Percentiles rank a stretch among this genome's conserved stretches.
Evolutionary conservation across 2,329 filamentous ascomycete genomes (phyloP).

Genomic region (Neonectria coccinea): DNA sequence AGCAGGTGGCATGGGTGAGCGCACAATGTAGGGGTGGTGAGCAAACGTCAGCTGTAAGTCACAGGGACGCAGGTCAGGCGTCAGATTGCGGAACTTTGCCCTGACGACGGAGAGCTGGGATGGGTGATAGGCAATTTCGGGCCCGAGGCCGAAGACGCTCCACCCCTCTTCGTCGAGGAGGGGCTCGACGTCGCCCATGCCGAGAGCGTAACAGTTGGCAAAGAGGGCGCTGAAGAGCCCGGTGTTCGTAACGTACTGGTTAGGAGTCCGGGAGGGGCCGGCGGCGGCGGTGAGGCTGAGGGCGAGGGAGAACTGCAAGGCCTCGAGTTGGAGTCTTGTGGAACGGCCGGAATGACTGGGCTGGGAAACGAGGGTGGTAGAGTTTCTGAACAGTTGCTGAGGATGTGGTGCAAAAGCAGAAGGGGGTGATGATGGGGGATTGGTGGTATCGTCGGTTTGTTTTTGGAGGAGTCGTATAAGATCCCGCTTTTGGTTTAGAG

Average conservation of each 20-base stretch:
- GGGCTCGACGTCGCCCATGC: slow-evolving; percentile 42
- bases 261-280: slow-evolving; percentile 30
- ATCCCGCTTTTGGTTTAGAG: slow-evolving; percentile 35
- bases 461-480: slow-evolving; percentile 40
- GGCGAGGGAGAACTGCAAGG: slow-evolving; percentile 38
- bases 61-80: slow-evolving; percentile 48
- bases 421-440: neutral
- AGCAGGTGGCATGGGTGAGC: neutral
- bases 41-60: slow-evolving; percentile 49
- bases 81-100: slow-evolving; percentile 40
- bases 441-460: slow-evolving; percentile 23
- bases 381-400: neutral
- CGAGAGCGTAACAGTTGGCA: slow-evolving; percentile 53
- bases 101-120: slow-evolving; percentile 41
- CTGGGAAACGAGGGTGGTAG: neutral
- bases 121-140: slow-evolving; percentile 39
- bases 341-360: neutral
- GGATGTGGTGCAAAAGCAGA: neutral
- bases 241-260: slow-evolving; percentile 33
- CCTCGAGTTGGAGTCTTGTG: slow-evolving; percentile 37
- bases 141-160: slow-evolving; percentile 49
- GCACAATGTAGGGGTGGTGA: slow-evolving; percentile 51
- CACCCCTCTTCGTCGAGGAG: slow-evolving; percentile 46
- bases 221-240: slow-evolving; percentile 51
- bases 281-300: slow-evolving; percentile 25